phyloP scores from a whole-genome alignment of 192 early-diverging fungal species.

The Hyaloraphidium curvatum region DNA sequence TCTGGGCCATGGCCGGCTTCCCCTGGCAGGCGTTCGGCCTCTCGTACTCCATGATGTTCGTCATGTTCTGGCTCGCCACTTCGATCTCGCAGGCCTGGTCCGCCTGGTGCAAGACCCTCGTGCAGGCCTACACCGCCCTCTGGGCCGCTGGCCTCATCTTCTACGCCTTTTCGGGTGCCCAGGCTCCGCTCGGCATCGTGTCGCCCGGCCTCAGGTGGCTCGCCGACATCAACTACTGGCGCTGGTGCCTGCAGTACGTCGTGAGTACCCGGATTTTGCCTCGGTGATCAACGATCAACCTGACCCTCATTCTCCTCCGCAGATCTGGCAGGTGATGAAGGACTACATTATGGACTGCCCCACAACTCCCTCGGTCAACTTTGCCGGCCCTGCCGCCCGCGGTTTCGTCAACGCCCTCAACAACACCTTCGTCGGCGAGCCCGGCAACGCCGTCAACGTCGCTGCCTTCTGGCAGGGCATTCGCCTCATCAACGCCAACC shows the following conservation, averaged over 20 bases:
- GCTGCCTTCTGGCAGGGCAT: too few relatives aligned
- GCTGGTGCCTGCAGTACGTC: not conserved
- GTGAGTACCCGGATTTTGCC: not conserved
- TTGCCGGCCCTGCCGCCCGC: not conserved
- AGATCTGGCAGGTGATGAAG: slow-evolving; percentile 1
- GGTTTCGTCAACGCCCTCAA: not conserved
- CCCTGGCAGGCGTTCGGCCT: not conserved
- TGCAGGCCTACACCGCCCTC: slow-evolving; percentile 1
- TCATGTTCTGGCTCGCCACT: not conserved
- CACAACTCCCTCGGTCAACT: not conserved
- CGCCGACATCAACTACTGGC: slow-evolving; percentile 2
- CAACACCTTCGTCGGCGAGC: not conserved
- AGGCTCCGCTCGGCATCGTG: not conserved
- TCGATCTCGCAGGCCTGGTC: not conserved
- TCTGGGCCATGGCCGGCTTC: not conserved
- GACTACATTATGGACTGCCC: slow-evolving; percentile 1
- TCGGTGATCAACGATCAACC: too few relatives aligned
- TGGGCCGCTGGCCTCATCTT: slow-evolving; percentile 3
- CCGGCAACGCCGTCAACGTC: not conserved
- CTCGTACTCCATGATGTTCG: not conserved
- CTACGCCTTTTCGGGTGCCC: slow-evolving; percentile 3
- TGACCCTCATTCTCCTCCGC: not conserved
- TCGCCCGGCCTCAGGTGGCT: not conserved
- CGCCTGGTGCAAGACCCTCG: slow-evolving; percentile 3
- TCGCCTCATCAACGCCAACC: too few relatives aligned